phyloP scores from a whole-genome alignment of 345 rosid species.

The Sapria himalayana region DNA sequence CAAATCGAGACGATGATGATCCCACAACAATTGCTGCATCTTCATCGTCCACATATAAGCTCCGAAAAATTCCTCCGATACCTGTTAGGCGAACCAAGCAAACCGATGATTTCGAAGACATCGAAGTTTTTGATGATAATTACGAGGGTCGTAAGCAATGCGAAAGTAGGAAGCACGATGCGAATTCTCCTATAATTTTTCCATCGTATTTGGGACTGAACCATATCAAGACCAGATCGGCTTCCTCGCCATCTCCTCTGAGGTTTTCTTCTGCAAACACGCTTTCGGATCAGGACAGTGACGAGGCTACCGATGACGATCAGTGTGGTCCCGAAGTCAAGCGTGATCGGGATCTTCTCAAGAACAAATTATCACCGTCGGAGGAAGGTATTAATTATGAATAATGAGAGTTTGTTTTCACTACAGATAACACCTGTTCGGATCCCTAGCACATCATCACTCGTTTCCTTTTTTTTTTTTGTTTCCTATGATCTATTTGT shows the following conservation, averaged over 20 bases:
- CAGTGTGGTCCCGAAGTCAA: constrained; percentile 5
- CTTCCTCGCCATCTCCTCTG: constrained; percentile 29
- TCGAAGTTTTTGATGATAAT: background rate
- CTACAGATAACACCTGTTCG: background rate
- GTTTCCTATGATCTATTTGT: constrained; percentile 6
- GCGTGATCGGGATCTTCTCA: constrained; percentile 10
- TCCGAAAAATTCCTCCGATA: constrained; percentile 49
- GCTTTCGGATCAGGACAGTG: constrained; percentile 9
- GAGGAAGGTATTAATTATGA: background rate
- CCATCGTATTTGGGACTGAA: constrained; percentile 56
- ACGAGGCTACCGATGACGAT: constrained; percentile 4
- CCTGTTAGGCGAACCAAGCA: constrained; percentile 14
- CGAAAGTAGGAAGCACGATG: background rate
- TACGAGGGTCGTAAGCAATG: background rate
- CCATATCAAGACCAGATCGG: constrained; percentile 54
- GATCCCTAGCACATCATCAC: background rate
- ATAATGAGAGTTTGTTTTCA: background rate
- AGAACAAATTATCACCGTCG: constrained; percentile 13
- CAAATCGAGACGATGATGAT: constrained; percentile 8
- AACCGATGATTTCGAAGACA: constrained; percentile 3
- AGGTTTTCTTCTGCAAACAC: constrained; percentile 21
- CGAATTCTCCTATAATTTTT: constrained; percentile 19
- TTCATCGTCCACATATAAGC: no score
- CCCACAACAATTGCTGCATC: constrained; percentile 6
- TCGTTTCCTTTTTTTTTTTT: background rate